Evolutionary conservation across 225 moss, liverwort and hornwort species (phyloP).

Genomic region (Straminergon stramineum): DNA sequence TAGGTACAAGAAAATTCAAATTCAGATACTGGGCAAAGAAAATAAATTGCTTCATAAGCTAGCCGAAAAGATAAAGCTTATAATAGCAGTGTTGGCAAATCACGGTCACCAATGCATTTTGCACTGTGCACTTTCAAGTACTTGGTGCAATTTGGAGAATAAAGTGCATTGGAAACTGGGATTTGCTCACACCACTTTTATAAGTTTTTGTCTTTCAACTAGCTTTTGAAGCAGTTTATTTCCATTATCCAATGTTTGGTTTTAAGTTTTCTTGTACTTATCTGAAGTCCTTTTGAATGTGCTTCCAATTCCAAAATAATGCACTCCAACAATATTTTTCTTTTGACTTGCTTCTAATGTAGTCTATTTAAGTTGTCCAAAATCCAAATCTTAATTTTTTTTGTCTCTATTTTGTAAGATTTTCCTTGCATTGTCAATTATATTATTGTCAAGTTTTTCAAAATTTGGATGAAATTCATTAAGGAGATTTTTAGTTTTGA

Average conservation of each 20-base stretch:
- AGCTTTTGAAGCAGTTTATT: neutral
- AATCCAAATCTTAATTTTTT: neutral
- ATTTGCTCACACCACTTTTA: neutral
- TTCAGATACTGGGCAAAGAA: neutral
- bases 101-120: neutral
- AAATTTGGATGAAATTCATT: fast-evolving
- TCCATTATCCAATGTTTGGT: fast-evolving
- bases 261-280: neutral
- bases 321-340: neutral
- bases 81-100: no score
- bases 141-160: neutral
- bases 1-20: neutral
- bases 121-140: neutral
- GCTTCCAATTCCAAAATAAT: neutral
- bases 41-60: fast-evolving
- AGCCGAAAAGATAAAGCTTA: neutral
- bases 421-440: no score
- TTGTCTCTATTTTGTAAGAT: neutral
- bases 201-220: neutral
- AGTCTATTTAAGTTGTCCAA: fast-evolving
- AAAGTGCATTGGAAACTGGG: neutral
- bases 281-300: neutral
- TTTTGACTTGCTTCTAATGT: neutral
- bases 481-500: neutral
- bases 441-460: neutral